Evolutionary conservation across 139 green algal species (phyloP).

Genomic region (Coccomyxa sp.): DNA sequence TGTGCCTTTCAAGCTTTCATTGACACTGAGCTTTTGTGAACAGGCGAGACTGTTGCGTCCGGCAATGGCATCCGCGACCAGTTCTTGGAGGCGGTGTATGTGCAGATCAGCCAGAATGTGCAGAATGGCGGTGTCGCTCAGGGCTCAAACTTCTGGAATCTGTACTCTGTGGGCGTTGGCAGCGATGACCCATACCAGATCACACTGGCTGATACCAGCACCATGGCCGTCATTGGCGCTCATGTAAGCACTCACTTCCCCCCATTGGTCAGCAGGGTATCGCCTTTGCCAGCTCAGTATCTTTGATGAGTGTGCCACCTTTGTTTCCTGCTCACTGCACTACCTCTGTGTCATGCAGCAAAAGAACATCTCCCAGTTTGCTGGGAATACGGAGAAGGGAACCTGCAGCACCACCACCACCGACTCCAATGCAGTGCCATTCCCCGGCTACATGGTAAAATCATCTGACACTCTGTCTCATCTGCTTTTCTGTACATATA

Average conservation of each 20-base stretch:
- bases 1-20: not conserved
- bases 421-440: not conserved
- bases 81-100: slow-evolving; percentile 1
- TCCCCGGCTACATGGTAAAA: not conserved
- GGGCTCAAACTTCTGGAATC: slow-evolving; percentile 8
- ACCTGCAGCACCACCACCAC: not conserved
- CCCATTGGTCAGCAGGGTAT: not conserved
- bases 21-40: not conserved
- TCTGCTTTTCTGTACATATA: too few relatives aligned
- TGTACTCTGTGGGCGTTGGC: slow-evolving; percentile 1
- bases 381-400: not conserved
- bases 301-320: not conserved
- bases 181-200: slow-evolving; percentile 3
- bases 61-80: not conserved
- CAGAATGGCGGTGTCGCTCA: not conserved
- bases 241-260: not conserved
- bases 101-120: not conserved
- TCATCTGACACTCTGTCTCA: too few relatives aligned
- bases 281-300: not conserved
- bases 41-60: slow-evolving; percentile 2
- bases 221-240: not conserved
- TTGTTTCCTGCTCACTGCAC: not conserved
- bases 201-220: slow-evolving; percentile 2
- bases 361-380: not conserved
- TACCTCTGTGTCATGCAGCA: not conserved